phyloP scores from a whole-genome alignment of 331 rosid genomes.

The Pyrus hybrid region DNA sequence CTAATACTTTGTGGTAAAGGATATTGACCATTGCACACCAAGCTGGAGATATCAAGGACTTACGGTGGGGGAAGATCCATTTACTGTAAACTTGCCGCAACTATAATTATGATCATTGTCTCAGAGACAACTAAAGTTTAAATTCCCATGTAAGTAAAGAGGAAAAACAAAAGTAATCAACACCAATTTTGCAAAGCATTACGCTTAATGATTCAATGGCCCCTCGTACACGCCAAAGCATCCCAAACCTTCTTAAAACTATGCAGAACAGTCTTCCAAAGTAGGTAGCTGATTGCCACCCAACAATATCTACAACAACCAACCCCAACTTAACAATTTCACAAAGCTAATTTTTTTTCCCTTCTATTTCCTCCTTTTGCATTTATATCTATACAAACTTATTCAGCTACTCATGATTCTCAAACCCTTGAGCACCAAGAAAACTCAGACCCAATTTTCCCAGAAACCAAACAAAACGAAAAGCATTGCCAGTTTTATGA shows the following conservation, averaged over 20 bases:
- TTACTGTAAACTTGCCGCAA: neutral
- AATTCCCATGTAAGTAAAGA: no score
- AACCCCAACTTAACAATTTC: neutral
- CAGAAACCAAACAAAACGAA: neutral
- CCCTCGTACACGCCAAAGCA: neutral
- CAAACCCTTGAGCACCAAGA: neutral
- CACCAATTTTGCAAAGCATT: neutral
- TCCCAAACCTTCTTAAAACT: neutral
- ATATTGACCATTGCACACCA: neutral
- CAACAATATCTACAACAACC: neutral
- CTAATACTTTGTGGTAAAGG: neutral
- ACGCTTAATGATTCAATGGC: neutral
- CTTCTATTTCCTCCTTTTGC: neutral
- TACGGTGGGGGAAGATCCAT: neutral
- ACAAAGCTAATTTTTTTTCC: neutral
- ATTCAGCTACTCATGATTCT: neutral
- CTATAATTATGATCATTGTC: neutral
- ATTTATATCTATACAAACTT: neutral
- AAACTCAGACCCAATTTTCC: neutral
- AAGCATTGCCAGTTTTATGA: neutral
- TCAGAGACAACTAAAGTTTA: neutral
- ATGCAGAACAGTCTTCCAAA: neutral
- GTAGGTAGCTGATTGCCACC: neutral
- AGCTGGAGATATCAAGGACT: neutral
- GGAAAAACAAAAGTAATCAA: neutral